Conservation (phyloP, 352 stramenopile genomes). For the Phytophthora uliginosa region DNA sequence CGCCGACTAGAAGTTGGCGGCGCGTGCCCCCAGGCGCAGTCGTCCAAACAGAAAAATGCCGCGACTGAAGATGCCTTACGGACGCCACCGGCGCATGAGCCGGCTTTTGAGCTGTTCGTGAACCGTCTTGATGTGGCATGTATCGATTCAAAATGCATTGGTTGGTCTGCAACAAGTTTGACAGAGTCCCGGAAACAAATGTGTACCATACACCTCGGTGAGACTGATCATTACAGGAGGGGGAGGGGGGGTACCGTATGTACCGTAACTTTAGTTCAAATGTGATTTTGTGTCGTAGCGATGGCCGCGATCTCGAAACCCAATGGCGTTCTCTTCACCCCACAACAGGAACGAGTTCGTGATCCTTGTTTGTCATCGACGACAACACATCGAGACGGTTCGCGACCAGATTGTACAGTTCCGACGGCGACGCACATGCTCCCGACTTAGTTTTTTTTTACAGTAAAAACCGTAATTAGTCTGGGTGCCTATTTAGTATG, state of each 20-base stretch:
- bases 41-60: slow-evolving; percentile 9
- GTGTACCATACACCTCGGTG: not conserved
- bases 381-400: slow-evolving; percentile 5
- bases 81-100: not conserved
- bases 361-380: not conserved
- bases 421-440: slow-evolving; percentile 2
- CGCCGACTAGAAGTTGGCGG: slow-evolving; percentile 14
- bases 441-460: not conserved
- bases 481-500: too few relatives aligned
- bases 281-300: too few relatives aligned
- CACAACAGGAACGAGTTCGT: not conserved
- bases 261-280: too few relatives aligned
- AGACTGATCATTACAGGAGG: not conserved
- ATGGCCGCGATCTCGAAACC: not conserved
- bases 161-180: not conserved
- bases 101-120: not conserved
- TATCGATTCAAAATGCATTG: not conserved
- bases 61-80: not conserved
- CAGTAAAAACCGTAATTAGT: too few relatives aligned
- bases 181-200: not conserved
- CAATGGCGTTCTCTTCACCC: not conserved
- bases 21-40: not conserved
- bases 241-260: too few relatives aligned
- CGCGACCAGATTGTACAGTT: slow-evolving; percentile 1
- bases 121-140: not conserved